These are phyloP conservation scores for Cyamopsis tetragonoloba DNA, from an alignment of 306 rosid genomes.

Conservation along the genomic window DNA sequence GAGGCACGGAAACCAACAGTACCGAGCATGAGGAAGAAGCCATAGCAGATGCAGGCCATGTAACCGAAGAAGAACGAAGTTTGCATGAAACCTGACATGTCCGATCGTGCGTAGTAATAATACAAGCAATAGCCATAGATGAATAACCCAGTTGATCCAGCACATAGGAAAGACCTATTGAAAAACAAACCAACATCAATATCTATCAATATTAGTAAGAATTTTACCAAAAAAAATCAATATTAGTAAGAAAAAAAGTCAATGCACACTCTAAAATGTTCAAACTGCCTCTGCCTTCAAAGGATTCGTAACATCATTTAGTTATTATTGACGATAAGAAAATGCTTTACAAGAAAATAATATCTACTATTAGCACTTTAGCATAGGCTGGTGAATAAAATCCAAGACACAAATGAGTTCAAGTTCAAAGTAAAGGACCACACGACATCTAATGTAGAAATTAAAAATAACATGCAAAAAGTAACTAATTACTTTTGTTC, in stretches of 20 bases:
- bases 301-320: not conserved
- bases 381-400: no score
- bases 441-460: no score
- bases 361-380: not conserved
- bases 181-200: constrained; percentile 21
- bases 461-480: no score
- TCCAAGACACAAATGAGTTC: no score
- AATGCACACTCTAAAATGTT: not conserved
- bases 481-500: no score
- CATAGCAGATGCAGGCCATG: constrained; percentile 99
- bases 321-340: not conserved
- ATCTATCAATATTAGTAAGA: no score
- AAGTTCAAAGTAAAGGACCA: no score
- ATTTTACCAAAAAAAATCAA: no score
- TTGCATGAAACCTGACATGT: constrained; percentile 97
- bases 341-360: not conserved
- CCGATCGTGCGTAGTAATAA: constrained; percentile 87
- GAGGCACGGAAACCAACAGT: constrained; percentile 90
- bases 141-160: constrained; percentile 97
- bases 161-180: constrained; percentile 84
- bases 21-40: constrained; percentile 97
- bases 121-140: constrained; percentile 96
- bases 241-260: no score
- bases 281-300: not conserved
- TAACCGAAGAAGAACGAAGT: constrained; percentile 96